These are phyloP conservation scores for Nasturtium officinale DNA, from an alignment of 345 rosid species.

Conservation along the genomic window DNA sequence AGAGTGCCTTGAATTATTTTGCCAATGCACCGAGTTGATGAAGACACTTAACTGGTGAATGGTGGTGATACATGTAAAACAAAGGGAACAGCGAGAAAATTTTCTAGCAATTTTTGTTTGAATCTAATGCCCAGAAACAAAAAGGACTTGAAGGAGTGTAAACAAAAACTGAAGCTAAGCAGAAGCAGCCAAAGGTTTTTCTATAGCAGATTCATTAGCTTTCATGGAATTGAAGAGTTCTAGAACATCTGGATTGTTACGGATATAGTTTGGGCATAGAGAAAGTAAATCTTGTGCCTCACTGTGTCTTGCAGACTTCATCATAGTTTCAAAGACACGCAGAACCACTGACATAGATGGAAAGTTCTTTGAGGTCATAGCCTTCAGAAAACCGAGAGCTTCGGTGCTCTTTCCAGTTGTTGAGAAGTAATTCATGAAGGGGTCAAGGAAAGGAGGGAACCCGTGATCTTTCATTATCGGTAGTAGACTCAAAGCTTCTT, in stretches of 20 bases:
- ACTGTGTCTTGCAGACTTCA: constrained; percentile 62
- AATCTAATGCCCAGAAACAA: constrained; percentile 28
- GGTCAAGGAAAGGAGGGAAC: constrained; percentile 74
- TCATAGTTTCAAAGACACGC: constrained; percentile 61
- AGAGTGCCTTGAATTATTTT: constrained; percentile 36
- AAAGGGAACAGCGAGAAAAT: not conserved
- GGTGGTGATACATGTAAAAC: constrained; percentile 34
- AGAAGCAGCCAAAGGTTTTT: constrained; percentile 36
- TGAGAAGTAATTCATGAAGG: constrained; percentile 68
- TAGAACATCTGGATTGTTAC: constrained; percentile 77
- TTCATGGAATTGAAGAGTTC: constrained; percentile 68
- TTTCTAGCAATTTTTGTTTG: not conserved
- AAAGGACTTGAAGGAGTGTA: constrained; percentile 13
- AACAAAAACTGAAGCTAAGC: constrained; percentile 35
- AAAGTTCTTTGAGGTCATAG: constrained; percentile 67
- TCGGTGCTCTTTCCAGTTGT: constrained; percentile 65
- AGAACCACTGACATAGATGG: constrained; percentile 71
- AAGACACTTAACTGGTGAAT: constrained; percentile 27
- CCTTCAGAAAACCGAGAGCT: constrained; percentile 64
- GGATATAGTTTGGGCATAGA: constrained; percentile 63
- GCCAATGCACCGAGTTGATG: constrained; percentile 37
- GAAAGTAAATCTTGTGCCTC: constrained; percentile 80
- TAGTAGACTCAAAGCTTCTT: constrained; percentile 65
- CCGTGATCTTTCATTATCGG: constrained; percentile 75
- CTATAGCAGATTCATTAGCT: constrained; percentile 39